These are phyloP conservation scores for Boletus sp. DNA, from an alignment of 768 basidiomycete species.

Conservation along the genomic window DNA sequence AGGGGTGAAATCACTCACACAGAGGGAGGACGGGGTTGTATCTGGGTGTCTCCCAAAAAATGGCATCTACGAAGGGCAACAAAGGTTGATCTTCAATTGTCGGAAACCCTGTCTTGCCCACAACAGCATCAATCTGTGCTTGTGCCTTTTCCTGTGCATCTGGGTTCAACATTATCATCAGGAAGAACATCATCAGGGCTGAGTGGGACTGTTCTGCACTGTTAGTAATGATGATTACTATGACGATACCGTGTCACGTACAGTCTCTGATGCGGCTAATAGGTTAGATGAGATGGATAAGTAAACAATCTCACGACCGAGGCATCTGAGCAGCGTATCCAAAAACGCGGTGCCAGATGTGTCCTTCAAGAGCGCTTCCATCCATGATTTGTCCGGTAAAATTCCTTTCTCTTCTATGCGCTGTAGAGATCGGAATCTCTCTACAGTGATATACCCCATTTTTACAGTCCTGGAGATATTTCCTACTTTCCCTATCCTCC, in stretches of 20 bases:
- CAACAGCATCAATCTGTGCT: slow-evolving; percentile 8
- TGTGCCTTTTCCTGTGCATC: slow-evolving; percentile 13
- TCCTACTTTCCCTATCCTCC: no score
- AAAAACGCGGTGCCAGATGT: no score
- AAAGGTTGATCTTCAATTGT: slow-evolving; percentile 4
- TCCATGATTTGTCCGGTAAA: no score
- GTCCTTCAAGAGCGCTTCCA: no score
- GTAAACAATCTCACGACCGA: no score
- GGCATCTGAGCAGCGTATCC: no score
- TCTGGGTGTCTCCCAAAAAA: slow-evolving; percentile 3
- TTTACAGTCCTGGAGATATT: no score
- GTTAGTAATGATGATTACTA: neutral
- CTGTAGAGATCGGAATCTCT: no score
- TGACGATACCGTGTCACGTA: neutral
- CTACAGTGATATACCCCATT: no score
- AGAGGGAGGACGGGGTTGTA: slow-evolving; percentile 5
- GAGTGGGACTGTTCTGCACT: neutral
- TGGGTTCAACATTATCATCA: slow-evolving; percentile 8
- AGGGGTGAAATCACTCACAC: neutral
- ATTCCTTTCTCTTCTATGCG: no score
- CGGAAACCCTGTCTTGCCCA: slow-evolving; percentile 6
- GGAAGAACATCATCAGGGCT: slow-evolving; percentile 5
- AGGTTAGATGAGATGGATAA: no score
- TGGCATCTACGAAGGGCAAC: slow-evolving; percentile 8
- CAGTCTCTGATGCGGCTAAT: no score